Percentiles rank a stretch among this genome's conserved stretches.
Evolutionary conservation across 441 rosid genomes (phyloP).

Genomic region (Gossypium schwendimanii): DNA sequence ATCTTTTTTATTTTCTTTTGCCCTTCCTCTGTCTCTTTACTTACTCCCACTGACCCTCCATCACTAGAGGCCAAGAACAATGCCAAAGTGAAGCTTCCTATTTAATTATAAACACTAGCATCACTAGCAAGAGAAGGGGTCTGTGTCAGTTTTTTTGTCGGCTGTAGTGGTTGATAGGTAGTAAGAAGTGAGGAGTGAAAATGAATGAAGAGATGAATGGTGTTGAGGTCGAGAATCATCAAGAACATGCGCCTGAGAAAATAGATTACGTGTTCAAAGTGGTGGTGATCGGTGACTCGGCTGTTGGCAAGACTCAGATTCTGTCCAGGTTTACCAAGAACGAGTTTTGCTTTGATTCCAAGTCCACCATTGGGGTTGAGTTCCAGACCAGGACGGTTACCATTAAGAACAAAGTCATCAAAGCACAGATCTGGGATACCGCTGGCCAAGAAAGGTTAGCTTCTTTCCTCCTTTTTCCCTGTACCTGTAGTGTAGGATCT

Average conservation of each 20-base stretch:
- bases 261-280: constrained; percentile 65
- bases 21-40: neutral
- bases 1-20: neutral
- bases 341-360: constrained; percentile 46
- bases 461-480: neutral
- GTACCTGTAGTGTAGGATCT: neutral
- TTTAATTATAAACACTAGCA: neutral
- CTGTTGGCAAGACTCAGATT: constrained; percentile 57
- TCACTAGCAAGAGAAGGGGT: neutral
- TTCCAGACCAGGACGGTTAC: constrained; percentile 54
- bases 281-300: constrained; percentile 59
- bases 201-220: constrained; percentile 77
- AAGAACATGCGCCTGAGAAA: constrained; percentile 32
- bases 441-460: constrained; percentile 61
- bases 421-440: constrained; percentile 71
- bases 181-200: neutral
- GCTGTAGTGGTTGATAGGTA: neutral
- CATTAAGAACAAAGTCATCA: constrained; percentile 37
- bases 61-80: constrained; percentile 4
- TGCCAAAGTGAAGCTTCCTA: neutral
- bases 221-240: constrained; percentile 23
- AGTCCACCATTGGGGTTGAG: constrained; percentile 63
- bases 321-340: constrained; percentile 51
- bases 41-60: neutral
- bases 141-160: neutral